phyloP scores from a whole-genome alignment of 2,329 filamentous ascomycete genomes.

The Stromatinia cepivora region DNA sequence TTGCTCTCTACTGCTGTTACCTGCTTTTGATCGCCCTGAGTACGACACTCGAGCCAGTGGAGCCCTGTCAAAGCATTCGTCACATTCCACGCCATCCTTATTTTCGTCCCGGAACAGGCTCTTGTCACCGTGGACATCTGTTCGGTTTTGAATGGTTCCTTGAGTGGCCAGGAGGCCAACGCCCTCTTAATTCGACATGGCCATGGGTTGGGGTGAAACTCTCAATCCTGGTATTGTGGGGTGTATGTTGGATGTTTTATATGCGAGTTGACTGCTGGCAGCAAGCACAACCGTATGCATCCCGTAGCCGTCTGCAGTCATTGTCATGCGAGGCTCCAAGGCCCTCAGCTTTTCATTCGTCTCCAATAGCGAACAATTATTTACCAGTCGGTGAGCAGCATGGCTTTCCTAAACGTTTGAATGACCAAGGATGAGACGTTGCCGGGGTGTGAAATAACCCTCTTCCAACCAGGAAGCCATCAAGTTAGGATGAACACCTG shows the following conservation, averaged over 20 bases:
- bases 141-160: conserved; percentile 35
- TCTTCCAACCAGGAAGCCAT: neutral
- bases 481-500: neutral
- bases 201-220: conserved; percentile 35
- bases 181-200: conserved; percentile 35
- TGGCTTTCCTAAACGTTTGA: neutral
- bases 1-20: neutral
- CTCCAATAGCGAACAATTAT: neutral
- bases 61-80: neutral
- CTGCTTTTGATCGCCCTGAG: conserved; percentile 9
- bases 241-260: conserved; percentile 36
- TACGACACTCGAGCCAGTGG: neutral
- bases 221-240: conserved; percentile 35
- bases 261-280: conserved; percentile 24
- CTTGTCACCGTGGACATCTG: conserved; percentile 24
- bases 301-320: neutral
- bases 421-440: neutral
- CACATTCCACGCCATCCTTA: conserved; percentile 5
- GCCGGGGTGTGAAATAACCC: neutral
- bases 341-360: neutral
- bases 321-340: neutral
- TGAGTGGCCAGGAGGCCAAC: conserved; percentile 34
- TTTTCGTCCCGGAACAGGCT: neutral
- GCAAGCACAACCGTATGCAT: conserved; percentile 2
- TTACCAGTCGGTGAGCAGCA: conserved; percentile 14